Base-by-base conservation (phyloP, 106 monocot species). In the Acanthochlamys bracteata region DNA sequence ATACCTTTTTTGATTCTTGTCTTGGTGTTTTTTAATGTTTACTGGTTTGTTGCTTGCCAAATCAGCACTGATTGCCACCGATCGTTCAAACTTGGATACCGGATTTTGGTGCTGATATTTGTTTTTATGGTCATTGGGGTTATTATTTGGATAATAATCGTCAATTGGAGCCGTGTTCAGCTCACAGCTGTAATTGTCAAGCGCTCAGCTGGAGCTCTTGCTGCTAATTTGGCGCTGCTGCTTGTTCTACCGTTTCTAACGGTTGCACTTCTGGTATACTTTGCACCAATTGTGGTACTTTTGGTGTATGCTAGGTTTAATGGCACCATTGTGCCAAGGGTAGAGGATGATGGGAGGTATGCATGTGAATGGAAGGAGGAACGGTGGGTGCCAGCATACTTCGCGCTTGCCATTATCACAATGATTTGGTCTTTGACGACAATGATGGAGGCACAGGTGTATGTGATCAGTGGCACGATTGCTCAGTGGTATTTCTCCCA, bases 401-500 rank as follows among this genome's bases (percentile, higher is more conserved):
- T 81, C 43, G 71, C 81, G 7, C 46, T 94, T 55, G 93, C 75
- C 14, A 79, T 94, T 20, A 52, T 94, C 24, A 84, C 79, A 7
- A 86, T 94, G 83, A 20, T 94, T 16, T 94, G 93, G 93, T 75
- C 84, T 0, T 68, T 68, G 42, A 72, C 81, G 22, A 49, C 73
- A 16, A 84, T 88, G 78, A 39, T 89, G 40, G 89, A 94, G 74
- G 83, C 84, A 12, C 75, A 89, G 64, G 82, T 80, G 61, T 94
- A 77, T 78, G 89, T 86, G 55, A 79, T 86, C 56, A 89, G 86
- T 57, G 93, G 86, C 57, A 84, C 86, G 42, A 47, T 94, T n/a
- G 89, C 89, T 13, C 85, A 84, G 70, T 94, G 93, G 93, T 94
- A 89, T 63, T 94, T 94, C 74, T 61, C 69, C 23, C 66, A 59